A percentile compares a stretch with the other conserved stretches of the same genome.
Conservation (phyloP, 805 yeast genomes). For the Zygoascus biomembranicola region DNA sequence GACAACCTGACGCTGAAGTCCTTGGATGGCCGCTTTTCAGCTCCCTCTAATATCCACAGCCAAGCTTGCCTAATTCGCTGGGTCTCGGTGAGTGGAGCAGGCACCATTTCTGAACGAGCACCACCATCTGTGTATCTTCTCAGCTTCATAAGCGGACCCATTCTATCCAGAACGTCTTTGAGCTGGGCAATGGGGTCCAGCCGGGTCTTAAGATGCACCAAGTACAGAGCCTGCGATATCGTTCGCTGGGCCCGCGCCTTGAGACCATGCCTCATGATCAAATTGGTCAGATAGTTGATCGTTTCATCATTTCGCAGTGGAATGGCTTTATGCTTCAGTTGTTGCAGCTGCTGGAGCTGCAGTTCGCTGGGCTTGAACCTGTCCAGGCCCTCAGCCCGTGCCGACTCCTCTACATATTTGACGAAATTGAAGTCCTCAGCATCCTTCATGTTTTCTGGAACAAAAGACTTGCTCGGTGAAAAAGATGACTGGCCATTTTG, state of each 20-base stretch:
- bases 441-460: constrained; percentile 27
- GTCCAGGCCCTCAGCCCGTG: background rate
- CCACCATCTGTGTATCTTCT: constrained; percentile 74
- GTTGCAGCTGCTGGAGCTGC: constrained; percentile 52
- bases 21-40: constrained; percentile 66
- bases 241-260: constrained; percentile 70
- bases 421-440: constrained; percentile 26
- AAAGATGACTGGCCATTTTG: constrained; percentile 23
- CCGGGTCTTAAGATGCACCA: constrained; percentile 64
- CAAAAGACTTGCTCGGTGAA: constrained; percentile 34
- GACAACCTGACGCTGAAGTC: constrained; percentile 83
- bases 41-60: constrained; percentile 82
- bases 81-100: constrained; percentile 72
- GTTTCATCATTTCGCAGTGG: constrained; percentile 64
- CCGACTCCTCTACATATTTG: constrained; percentile 19
- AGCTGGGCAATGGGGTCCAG: constrained; percentile 72
- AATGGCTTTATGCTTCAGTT: constrained; percentile 41
- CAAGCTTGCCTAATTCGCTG: constrained; percentile 85
- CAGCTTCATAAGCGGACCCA: constrained; percentile 78
- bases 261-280: constrained; percentile 89
- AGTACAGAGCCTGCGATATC: constrained; percentile 69
- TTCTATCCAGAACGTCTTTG: constrained; percentile 63
- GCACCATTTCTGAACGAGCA: constrained; percentile 74
- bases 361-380: constrained; percentile 43
- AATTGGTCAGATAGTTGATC: constrained; percentile 67